Conservation (phyloP, 202 grass and related monocot species). For the Setaria viridis region DNA sequence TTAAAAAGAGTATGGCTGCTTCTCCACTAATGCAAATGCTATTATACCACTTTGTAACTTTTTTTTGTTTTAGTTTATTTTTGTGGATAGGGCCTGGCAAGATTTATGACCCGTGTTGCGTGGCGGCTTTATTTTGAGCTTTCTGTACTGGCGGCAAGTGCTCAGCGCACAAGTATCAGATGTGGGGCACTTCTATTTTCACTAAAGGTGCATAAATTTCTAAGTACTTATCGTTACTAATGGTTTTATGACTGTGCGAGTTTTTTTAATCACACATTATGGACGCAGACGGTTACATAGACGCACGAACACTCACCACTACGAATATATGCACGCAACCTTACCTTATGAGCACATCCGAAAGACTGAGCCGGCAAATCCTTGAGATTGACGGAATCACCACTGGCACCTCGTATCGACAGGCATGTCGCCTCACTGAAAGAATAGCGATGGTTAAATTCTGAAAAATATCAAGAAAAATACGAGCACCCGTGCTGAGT, state of each 20-base stretch:
- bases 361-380: no score
- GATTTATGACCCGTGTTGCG: constrained; percentile 16
- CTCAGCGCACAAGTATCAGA: constrained; percentile 28
- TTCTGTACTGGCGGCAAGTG: constrained; percentile 33
- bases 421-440: no score
- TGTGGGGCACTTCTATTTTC: neutral
- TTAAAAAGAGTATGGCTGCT: constrained; percentile 35
- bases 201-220: constrained; percentile 1
- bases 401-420: no score
- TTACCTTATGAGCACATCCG: no score
- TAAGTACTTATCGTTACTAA: constrained; percentile 20
- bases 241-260: constrained; percentile 29
- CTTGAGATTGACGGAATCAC: no score
- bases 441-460: no score
- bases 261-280: no score
- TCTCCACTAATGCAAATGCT: constrained; percentile 37
- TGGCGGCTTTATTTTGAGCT: constrained; percentile 15
- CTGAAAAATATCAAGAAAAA: no score
- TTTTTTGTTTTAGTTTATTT: neutral
- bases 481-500: no score
- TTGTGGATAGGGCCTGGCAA: constrained; percentile 31
- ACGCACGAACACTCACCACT: no score
- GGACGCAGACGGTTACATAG: no score
- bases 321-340: no score
- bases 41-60: constrained; percentile 1